phyloP scores from a whole-genome alignment of 1,284 basidiomycete genomes.

The Microstroma glucosiphilum region DNA sequence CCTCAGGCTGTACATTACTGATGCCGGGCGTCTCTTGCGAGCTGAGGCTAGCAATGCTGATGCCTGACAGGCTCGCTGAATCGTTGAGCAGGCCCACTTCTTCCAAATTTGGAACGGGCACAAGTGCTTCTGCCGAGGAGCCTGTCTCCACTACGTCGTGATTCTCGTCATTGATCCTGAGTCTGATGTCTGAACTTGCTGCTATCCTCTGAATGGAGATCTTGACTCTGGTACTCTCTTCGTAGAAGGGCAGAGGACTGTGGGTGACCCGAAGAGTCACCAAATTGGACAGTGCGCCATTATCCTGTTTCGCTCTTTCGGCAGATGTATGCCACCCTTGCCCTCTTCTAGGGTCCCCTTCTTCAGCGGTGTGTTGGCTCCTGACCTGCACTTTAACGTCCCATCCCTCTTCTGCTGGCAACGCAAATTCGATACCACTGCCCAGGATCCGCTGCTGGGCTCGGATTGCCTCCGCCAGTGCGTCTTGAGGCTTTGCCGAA shows the following conservation, averaged over 20 bases:
- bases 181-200: conserved; percentile 25
- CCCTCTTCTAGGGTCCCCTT: not conserved
- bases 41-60: conserved; percentile 19
- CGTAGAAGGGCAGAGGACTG: conserved; percentile 11
- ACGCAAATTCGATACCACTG: conserved; percentile 69
- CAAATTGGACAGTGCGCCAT: not conserved
- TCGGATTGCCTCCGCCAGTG: conserved; percentile 23
- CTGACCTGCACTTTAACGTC: conserved; percentile 67
- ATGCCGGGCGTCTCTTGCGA: not conserved
- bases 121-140: conserved; percentile 17
- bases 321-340: not conserved
- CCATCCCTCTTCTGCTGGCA: conserved; percentile 79
- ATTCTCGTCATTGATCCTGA: conserved; percentile 26
- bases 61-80: conserved; percentile 31
- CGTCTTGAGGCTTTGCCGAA: conserved; percentile 24
- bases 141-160: conserved; percentile 19
- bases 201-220: conserved; percentile 34
- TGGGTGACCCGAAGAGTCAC: not conserved
- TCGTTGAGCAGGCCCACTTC: conserved; percentile 16
- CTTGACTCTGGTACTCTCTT: conserved; percentile 25
- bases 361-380: conserved; percentile 51
- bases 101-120: not conserved
- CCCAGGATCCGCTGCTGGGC: conserved; percentile 61
- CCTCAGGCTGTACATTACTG: not conserved
- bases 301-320: not conserved